Evolutionary conservation across 495 filamentous ascomycete species (phyloP), one percentile per base, ranked within the genome.

Genomic region (Copromyces sp.): DNA sequence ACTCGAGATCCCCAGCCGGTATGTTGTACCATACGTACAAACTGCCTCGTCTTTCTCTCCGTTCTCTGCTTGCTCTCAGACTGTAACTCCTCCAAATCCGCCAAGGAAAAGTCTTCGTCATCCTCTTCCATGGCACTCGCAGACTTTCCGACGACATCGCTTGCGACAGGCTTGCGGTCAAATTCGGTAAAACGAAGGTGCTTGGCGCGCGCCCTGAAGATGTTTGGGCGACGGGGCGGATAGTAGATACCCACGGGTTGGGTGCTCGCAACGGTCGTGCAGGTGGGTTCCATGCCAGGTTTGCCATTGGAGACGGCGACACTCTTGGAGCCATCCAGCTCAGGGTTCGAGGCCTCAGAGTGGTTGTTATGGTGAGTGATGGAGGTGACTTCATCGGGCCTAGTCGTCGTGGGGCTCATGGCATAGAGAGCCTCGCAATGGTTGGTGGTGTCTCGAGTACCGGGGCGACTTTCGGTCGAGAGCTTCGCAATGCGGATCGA

Each of bases 11-110:
- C 1, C 47, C 47, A 59, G 1, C 3, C 4, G 3, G 3, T 4
- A 3, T 59, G 20, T 20, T 59, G 47, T 0, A 59, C 47, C 1
- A 14, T 5, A 0, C 47, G 3, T 2, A 29, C 2, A 9, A 29
- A 59, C 5, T 0, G 2, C 12, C 7, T 0, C 5, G 47, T 32
- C 47, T 59, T 59, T 0, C 7, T 59, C 12, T 16, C 24, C 24
- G 5, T 59, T 0, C 3, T 0, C 2, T 32, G 0, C 6, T 59
- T 29, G 0, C 0, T 0, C 0, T 16, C 2, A 11, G 11, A 14
- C 1, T 59, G 0, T 0, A 59, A 3, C 47, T 32, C 47, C 24
- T 59, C 24, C 5, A 59, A 6, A 0, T 7, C 47, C 12, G 14
- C 24, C 0, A 59, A 0, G 4, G 24, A 1, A 0, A 16, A 59